phyloP scores from a whole-genome alignment of 768 basidiomycete species.

The Hysterangium stoloniferum region DNA sequence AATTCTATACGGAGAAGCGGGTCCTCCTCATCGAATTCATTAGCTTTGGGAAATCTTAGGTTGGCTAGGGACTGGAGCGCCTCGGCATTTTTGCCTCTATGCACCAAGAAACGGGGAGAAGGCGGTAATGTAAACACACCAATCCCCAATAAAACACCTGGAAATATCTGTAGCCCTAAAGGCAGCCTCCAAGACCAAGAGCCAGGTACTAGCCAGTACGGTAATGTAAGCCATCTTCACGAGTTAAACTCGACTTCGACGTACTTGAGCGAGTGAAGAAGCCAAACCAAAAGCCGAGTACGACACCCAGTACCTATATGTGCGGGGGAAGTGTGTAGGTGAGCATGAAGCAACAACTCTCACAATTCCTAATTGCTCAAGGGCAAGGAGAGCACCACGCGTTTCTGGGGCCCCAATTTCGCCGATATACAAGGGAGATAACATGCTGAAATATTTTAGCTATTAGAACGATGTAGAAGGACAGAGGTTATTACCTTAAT shows the following conservation, averaged over 20 bases:
- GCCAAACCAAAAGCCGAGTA: conserved; percentile 78
- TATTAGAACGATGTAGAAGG: background rate
- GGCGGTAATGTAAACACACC: conserved; percentile 47
- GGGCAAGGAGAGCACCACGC: conserved; percentile 67
- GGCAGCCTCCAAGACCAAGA: conserved; percentile 74
- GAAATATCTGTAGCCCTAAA: conserved; percentile 61
- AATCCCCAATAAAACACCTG: conserved; percentile 55
- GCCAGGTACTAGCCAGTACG: conserved; percentile 38
- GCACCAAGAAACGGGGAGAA: conserved; percentile 52
- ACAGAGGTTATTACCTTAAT: conserved; percentile 42
- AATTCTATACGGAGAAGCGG: conserved; percentile 59
- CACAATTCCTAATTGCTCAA: conserved; percentile 74
- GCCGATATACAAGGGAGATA: conserved; percentile 76
- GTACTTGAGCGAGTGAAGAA: conserved; percentile 48
- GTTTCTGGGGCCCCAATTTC: conserved; percentile 79
- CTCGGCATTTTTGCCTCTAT: conserved; percentile 47
- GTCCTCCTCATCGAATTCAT: conserved; percentile 39
- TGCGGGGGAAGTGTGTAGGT: background rate
- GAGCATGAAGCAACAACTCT: background rate
- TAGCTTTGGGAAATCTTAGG: conserved; percentile 40
- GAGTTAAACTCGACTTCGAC: background rate
- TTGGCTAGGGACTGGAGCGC: conserved; percentile 50
- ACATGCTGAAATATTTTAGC: conserved; percentile 40
- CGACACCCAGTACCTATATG: conserved; percentile 51
- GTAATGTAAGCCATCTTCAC: background rate